Evolutionary conservation across 192 early-diverging fungal genomes (phyloP).

Genomic region (Backusella sp.): DNA sequence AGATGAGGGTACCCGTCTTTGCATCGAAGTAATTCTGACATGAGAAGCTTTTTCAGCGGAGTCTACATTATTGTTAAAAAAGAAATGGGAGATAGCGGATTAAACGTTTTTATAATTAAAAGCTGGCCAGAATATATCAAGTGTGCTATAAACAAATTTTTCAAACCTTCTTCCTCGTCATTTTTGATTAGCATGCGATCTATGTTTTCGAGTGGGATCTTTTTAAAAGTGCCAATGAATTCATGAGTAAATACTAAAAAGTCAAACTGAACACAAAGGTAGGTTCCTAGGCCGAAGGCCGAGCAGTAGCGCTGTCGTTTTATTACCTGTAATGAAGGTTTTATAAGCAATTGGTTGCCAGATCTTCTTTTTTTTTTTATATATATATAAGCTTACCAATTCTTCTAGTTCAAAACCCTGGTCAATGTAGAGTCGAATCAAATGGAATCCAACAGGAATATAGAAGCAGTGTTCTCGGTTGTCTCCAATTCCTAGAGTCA

Average conservation of each 20-base stretch:
- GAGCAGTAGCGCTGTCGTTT: conserved; percentile 89
- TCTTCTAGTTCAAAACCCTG: conserved; percentile 89
- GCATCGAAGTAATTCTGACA: conserved; percentile 21
- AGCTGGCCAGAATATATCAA: background rate
- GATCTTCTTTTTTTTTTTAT: background rate
- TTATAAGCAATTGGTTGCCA: background rate
- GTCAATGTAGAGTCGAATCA: conserved; percentile 79
- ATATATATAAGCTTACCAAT: conserved; percentile 34
- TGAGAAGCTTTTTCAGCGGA: background rate
- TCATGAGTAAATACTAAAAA: conserved; percentile 95
- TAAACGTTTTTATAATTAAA: background rate
- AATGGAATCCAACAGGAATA: conserved; percentile 81
- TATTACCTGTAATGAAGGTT: conserved; percentile 50
- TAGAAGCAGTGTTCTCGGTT: conserved; percentile 91
- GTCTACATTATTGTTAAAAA: background rate
- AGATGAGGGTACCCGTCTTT: conserved; percentile 65
- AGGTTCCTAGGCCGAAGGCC: conserved; percentile 85
- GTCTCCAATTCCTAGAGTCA: conserved; percentile 92
- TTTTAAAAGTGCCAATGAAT: conserved; percentile 81
- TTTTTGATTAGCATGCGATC: conserved; percentile 31
- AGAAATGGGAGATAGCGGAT: background rate
- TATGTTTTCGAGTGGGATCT: conserved; percentile 52
- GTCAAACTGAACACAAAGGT: conserved; percentile 85
- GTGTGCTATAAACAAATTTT: background rate
- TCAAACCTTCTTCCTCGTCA: background rate